Conservation (phyloP, 768 basidiomycete genomes). For the Mycena rosella region DNA sequence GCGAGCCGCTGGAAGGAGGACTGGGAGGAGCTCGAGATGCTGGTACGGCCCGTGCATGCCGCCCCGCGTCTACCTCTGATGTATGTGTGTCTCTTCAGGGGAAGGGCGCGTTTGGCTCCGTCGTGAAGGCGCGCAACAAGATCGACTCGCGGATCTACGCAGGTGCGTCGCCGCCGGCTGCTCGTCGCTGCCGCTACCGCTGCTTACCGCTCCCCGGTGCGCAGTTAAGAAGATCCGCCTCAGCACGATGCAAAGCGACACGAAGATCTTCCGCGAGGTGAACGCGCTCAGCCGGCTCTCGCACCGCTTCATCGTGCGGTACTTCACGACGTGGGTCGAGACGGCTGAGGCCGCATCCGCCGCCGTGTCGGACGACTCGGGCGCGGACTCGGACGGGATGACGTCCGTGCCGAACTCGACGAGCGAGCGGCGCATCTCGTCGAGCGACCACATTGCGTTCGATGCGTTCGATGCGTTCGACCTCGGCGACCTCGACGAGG, state of each 20-base stretch:
- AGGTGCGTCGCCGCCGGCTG: slow-evolving; percentile 52
- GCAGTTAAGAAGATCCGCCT: slow-evolving; percentile 92
- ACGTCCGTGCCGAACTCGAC: slow-evolving; percentile 64
- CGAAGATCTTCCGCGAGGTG: slow-evolving; percentile 92
- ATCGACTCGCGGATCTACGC: slow-evolving; percentile 90
- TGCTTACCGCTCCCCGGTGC: neutral
- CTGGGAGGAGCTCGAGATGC: slow-evolving; percentile 91
- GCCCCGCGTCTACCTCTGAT: slow-evolving; percentile 10
- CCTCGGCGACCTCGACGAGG: slow-evolving; percentile 71
- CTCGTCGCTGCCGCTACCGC: slow-evolving; percentile 4
- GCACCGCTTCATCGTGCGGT: slow-evolving; percentile 92
- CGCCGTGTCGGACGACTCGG: slow-evolving; percentile 69
- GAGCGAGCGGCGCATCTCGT: slow-evolving; percentile 52
- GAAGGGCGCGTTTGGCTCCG: slow-evolving; percentile 92
- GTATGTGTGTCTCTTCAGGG: slow-evolving; percentile 60
- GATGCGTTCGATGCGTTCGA: too few species aligned
- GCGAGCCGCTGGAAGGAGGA: slow-evolving; percentile 92
- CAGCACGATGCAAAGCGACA: slow-evolving; percentile 81
- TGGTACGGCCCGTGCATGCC: slow-evolving; percentile 60
- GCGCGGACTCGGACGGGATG: slow-evolving; percentile 59
- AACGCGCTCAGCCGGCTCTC: slow-evolving; percentile 89
- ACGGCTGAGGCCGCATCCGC: slow-evolving; percentile 65
- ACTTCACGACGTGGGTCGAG: slow-evolving; percentile 94
- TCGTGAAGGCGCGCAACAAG: slow-evolving; percentile 93
- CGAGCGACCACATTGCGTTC: slow-evolving; percentile 73